These are phyloP conservation scores for Tylopilus subfusipes DNA, from an alignment of 768 basidiomycete species.

Conservation along the genomic window DNA sequence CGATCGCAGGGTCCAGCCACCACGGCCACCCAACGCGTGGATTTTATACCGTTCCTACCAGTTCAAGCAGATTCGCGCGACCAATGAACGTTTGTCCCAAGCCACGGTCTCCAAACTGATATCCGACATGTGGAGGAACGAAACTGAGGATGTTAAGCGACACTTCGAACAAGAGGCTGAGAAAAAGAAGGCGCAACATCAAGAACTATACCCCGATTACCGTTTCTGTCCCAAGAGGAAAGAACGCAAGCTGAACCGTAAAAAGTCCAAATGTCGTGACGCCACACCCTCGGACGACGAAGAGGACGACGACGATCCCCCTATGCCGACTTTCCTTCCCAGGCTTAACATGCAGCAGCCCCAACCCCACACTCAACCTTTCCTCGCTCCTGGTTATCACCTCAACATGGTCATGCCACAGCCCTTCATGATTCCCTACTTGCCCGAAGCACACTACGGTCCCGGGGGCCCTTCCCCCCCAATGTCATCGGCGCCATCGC, in stretches of 20 bases:
- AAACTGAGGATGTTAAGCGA: slow-evolving; percentile 43
- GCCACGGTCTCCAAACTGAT: slow-evolving; percentile 64
- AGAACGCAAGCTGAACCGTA: slow-evolving; percentile 40
- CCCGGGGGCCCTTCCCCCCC: slow-evolving; percentile 51
- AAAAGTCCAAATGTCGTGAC: slow-evolving; percentile 20
- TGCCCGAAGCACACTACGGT: slow-evolving; percentile 27
- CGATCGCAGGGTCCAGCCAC: slow-evolving; percentile 35
- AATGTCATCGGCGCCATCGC: slow-evolving; percentile 49
- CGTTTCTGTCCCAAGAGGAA: slow-evolving; percentile 55
- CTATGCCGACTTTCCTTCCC: neutral
- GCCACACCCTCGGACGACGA: slow-evolving; percentile 8
- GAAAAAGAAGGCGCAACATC: slow-evolving; percentile 49
- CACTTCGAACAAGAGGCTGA: slow-evolving; percentile 55
- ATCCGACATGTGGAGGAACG: slow-evolving; percentile 60
- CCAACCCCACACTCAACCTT: neutral
- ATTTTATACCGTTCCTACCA: slow-evolving; percentile 73
- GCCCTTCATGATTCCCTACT: slow-evolving; percentile 24
- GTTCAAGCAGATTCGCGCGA: slow-evolving; percentile 29
- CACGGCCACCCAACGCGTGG: slow-evolving; percentile 80
- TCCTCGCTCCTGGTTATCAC: neutral
- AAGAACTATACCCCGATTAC: slow-evolving; percentile 50
- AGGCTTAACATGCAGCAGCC: neutral
- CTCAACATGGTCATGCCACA: slow-evolving; percentile 12
- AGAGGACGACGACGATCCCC: neutral
- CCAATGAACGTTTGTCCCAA: slow-evolving; percentile 42